Evolutionary conservation across 306 rosid species (phyloP).

Genomic region (Prunus salicina): DNA sequence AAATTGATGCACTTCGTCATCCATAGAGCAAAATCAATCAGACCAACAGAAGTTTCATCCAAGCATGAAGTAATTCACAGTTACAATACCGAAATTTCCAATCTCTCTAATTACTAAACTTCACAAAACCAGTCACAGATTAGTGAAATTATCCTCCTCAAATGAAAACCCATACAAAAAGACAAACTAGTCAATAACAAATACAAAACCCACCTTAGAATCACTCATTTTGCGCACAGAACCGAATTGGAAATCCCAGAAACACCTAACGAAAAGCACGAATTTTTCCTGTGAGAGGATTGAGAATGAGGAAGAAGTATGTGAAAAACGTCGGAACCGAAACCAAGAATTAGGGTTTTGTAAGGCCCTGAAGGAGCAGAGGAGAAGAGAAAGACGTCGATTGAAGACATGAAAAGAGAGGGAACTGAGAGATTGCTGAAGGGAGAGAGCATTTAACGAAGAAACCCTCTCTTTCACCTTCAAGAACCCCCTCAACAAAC

Average conservation of each 20-base stretch:
- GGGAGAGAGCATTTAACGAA: conserved; percentile 61
- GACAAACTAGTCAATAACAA: background rate
- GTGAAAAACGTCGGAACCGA: conserved; percentile 31
- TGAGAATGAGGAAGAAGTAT: conserved; percentile 31
- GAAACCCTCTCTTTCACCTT: conserved; percentile 59
- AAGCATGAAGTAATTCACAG: background rate
- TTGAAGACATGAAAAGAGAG: conserved; percentile 86
- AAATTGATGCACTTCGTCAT: background rate
- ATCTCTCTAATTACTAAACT: background rate
- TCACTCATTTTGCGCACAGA: conserved; percentile 48
- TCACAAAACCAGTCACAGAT: background rate
- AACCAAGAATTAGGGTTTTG: conserved; percentile 60
- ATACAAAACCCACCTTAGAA: conserved; percentile 50
- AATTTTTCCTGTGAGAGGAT: conserved; percentile 7
- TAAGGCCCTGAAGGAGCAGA: conserved; percentile 68
- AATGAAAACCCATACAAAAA: conserved; percentile 1
- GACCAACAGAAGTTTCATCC: background rate
- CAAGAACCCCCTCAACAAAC: conserved; percentile 15
- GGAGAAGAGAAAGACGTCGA: conserved; percentile 39
- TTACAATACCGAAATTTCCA: background rate
- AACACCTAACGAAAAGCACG: conserved; percentile 18
- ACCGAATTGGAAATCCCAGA: conserved; percentile 26
- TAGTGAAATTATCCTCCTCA: background rate
- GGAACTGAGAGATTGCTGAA: conserved; percentile 27
- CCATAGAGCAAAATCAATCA: background rate